phyloP scores from a whole-genome alignment of 345 rosid genomes.

The Sonneratia caseolaris region DNA sequence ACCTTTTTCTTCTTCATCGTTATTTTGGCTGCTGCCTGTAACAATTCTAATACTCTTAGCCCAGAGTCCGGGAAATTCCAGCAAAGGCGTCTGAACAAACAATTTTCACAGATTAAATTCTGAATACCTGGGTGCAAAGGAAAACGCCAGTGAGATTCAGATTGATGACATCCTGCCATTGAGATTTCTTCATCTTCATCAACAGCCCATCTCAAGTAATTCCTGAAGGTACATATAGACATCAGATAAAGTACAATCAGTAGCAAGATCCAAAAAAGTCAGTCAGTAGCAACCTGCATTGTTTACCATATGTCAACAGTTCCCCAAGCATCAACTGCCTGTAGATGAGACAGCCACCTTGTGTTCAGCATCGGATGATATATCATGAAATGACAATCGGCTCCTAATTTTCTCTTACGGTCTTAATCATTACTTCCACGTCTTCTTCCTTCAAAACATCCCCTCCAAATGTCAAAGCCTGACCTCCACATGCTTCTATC shows the following conservation, averaged over 20 bases:
- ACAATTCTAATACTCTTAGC: slow-evolving; percentile 12
- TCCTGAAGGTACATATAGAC: slow-evolving; percentile 35
- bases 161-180: slow-evolving; percentile 93
- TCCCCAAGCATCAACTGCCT: slow-evolving; percentile 95
- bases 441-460: slow-evolving; percentile 90
- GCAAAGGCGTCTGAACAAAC: not conserved
- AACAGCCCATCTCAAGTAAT: slow-evolving; percentile 78
- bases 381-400: slow-evolving; percentile 4
- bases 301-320: slow-evolving; percentile 78
- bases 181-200: slow-evolving; percentile 84
- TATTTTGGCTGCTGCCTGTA: slow-evolving; percentile 91
- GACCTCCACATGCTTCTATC: slow-evolving; percentile 87
- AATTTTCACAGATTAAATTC: not conserved
- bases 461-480: slow-evolving; percentile 89
- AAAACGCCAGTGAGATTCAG: slow-evolving; percentile 91
- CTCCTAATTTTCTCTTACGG: slow-evolving; percentile 40
- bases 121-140: slow-evolving; percentile 81
- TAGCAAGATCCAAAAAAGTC: not conserved
- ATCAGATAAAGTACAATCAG: not conserved
- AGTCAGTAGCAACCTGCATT: slow-evolving; percentile 67
- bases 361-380: not conserved
- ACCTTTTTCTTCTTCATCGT: slow-evolving; percentile 88
- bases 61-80: not conserved
- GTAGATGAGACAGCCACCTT: slow-evolving; percentile 16
- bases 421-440: slow-evolving; percentile 88